These are phyloP conservation scores for Vitis cinerea DNA, from an alignment of 164 flowering plant genomes.

Conservation along the genomic window DNA sequence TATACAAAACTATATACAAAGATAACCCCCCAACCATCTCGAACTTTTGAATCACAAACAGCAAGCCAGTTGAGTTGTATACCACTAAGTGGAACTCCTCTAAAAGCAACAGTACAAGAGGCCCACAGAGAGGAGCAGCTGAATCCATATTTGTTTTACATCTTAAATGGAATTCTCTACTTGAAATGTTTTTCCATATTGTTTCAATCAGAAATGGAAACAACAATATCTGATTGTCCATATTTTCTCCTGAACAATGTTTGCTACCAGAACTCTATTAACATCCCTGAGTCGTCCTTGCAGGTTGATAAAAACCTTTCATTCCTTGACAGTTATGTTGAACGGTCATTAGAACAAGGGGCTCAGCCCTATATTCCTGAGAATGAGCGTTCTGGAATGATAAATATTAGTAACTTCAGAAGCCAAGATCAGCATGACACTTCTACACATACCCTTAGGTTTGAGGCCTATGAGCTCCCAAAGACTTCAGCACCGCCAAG, in stretches of 20 bases:
- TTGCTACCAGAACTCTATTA: background rate
- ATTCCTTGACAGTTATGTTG: conserved; percentile 69
- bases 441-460: conserved; percentile 70
- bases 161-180: too few species aligned
- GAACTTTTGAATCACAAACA: too few species aligned
- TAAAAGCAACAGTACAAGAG: too few species aligned
- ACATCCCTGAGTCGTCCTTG: conserved; percentile 2
- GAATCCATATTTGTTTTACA: background rate
- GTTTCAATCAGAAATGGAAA: too few species aligned
- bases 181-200: too few species aligned
- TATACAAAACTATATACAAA: too few species aligned
- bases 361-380: conserved; percentile 87
- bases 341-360: conserved; percentile 71
- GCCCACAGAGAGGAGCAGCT: too few species aligned
- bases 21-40: too few species aligned
- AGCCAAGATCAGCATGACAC: conserved; percentile 58
- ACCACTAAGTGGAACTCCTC: too few species aligned
- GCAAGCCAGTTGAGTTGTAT: too few species aligned
- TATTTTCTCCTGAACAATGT: too few species aligned
- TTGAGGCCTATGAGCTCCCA: conserved; percentile 97
- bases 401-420: conserved; percentile 44
- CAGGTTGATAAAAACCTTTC: conserved; percentile 71
- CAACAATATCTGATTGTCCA: too few species aligned
- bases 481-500: conserved; percentile 52
- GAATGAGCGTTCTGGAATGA: conserved; percentile 62